phyloP scores from a whole-genome alignment of 176 grass and related monocot species.

The Urochloa ruziziensis region DNA sequence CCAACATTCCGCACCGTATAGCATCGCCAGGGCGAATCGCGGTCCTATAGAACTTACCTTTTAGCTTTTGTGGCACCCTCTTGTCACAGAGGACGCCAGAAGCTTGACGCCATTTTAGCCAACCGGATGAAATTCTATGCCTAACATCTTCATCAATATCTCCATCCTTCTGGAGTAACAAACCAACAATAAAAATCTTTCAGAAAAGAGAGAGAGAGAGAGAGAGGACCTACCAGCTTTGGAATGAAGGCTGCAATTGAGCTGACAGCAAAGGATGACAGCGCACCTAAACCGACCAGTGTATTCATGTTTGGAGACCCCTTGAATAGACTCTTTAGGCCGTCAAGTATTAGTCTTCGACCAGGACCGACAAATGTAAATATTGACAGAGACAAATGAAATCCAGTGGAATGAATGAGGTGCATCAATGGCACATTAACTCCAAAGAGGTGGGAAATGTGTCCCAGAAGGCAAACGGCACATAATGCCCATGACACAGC shows the following conservation, averaged over 20 bases:
- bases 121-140: no score
- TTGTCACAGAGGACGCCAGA: no score
- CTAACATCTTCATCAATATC: no score
- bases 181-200: background rate
- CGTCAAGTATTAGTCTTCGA: slow-evolving; percentile 79
- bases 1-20: no score
- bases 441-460: slow-evolving; percentile 80
- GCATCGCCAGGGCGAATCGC: no score
- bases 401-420: slow-evolving; percentile 75
- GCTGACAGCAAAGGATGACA: slow-evolving; percentile 93
- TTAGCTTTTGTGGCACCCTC: no score
- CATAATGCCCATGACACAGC: slow-evolving; percentile 97
- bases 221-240: slow-evolving; percentile 68
- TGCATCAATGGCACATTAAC: slow-evolving; percentile 63
- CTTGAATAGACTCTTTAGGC: slow-evolving; percentile 73
- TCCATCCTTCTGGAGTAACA: no score
- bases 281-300: slow-evolving; percentile 87
- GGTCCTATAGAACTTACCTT: no score
- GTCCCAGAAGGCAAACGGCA: slow-evolving; percentile 80
- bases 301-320: slow-evolving; percentile 97
- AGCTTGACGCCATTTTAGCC: no score
- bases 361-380: slow-evolving; percentile 93
- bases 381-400: slow-evolving; percentile 90
- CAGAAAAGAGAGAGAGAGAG: slow-evolving; percentile 4
- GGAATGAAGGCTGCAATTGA: slow-evolving; percentile 81